A percentile compares a stretch with the other conserved stretches of the same genome.
Conservation (phyloP, 352 stramenopile species). For the Thraustochytrium sp. region DNA sequence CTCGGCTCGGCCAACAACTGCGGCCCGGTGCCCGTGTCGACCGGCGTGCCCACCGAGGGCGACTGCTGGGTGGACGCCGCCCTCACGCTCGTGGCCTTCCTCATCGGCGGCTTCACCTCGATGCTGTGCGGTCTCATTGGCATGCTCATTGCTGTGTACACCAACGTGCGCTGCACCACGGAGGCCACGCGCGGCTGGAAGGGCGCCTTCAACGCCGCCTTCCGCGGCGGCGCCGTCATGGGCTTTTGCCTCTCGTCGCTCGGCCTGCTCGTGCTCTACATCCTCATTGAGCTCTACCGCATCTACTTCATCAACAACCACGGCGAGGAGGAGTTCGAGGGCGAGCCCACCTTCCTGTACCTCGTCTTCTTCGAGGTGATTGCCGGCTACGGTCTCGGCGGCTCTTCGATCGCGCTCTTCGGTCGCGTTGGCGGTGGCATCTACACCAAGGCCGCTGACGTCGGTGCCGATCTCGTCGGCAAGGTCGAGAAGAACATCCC, state of each 20-base stretch:
- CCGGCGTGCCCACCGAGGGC: conserved; percentile 58
- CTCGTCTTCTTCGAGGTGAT: conserved; percentile 90
- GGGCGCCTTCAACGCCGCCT: conserved; percentile 94
- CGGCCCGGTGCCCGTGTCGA: conserved; percentile 54
- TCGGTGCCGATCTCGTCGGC: conserved; percentile 97
- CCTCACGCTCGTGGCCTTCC: conserved; percentile 90
- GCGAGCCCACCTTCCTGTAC: conserved; percentile 40
- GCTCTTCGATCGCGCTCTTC: conserved; percentile 98
- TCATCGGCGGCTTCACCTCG: conserved; percentile 94
- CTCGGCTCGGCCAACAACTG: conserved; percentile 61
- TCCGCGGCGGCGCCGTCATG: conserved; percentile 97
- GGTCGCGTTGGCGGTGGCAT: conserved; percentile 98
- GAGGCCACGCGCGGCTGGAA: conserved; percentile 90
- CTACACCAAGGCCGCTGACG: conserved; percentile 99
- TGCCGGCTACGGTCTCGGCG: conserved; percentile 94
- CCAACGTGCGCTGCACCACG: conserved; percentile 96
- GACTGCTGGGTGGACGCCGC: conserved; percentile 73
- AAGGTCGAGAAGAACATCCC: conserved; percentile 98
- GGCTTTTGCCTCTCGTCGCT: conserved; percentile 94
- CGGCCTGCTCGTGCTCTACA: conserved; percentile 93
- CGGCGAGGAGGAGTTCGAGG: conserved; percentile 45
- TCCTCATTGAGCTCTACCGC: conserved; percentile 86
- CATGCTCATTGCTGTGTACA: conserved; percentile 99
- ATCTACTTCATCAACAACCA: conserved; percentile 56
- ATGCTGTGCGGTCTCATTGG: conserved; percentile 96